Conservation (phyloP, 2,329 filamentous ascomycete species). For the Penicillium sp. region DNA sequence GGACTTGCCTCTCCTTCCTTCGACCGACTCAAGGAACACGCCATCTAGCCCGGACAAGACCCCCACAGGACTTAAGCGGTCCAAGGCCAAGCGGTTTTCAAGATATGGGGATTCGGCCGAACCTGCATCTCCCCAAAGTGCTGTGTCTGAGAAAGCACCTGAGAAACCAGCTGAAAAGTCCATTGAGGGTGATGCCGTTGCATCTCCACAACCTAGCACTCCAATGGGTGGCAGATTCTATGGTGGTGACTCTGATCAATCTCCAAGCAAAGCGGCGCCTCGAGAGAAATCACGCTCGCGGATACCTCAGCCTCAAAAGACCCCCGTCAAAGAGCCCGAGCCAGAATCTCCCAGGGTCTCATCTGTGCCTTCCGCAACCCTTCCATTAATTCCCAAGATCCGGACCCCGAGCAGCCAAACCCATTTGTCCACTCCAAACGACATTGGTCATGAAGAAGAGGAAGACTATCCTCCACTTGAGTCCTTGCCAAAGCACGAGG, state of each 20-base stretch:
- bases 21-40: conserved; percentile 15
- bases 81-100: conserved; percentile 44
- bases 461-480: conserved; percentile 31
- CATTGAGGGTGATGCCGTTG: conserved; percentile 5
- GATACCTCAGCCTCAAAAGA: conserved; percentile 24
- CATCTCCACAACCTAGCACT: conserved; percentile 5
- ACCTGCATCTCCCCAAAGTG: conserved; percentile 26
- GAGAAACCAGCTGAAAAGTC: conserved; percentile 17
- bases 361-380: conserved; percentile 48
- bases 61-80: conserved; percentile 38
- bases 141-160: conserved; percentile 20
- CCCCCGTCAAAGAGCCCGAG: conserved; percentile 27
- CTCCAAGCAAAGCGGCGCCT: conserved; percentile 14
- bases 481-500: conserved; percentile 17
- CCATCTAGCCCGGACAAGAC: conserved; percentile 32
- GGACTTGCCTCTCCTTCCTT: conserved; percentile 35
- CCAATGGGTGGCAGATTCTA: conserved; percentile 18
- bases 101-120: conserved; percentile 38
- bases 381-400: conserved; percentile 48
- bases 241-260: conserved; percentile 10
- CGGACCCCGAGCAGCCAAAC: conserved; percentile 40
- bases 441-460: conserved; percentile 28
- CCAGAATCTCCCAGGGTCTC: conserved; percentile 43
- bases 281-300: conserved; percentile 16
- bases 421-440: conserved; percentile 28